A percentile compares a stretch with the other conserved stretches of the same genome.
These are phyloP conservation scores for Ophiorrhiza pumila DNA, from an alignment of 257 asterid genomes.

Conservation along the genomic window DNA sequence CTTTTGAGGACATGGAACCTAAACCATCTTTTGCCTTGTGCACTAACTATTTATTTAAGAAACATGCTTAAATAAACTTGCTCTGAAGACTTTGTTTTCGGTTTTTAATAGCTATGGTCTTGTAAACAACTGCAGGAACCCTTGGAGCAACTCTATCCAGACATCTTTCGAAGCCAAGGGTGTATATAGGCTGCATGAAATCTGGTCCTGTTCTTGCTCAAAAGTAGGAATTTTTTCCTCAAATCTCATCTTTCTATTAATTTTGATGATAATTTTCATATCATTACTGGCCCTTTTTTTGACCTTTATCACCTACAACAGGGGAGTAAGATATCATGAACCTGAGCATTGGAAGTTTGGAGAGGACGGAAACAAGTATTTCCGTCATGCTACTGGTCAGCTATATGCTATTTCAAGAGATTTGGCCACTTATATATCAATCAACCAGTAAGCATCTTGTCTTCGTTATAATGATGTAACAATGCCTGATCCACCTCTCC, in stretches of 20 bases:
- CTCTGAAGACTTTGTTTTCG: conserved; percentile 4
- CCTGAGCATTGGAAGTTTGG: conserved; percentile 98
- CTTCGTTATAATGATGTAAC: not conserved
- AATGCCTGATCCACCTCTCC: no score
- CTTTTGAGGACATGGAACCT: not conserved
- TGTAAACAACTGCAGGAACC: conserved; percentile 48
- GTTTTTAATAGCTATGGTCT: not conserved
- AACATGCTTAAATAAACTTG: not conserved
- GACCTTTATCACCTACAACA: conserved; percentile 21
- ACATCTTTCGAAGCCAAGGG: conserved; percentile 71
- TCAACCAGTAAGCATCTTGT: conserved; percentile 56
- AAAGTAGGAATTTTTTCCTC: conserved; percentile 47
- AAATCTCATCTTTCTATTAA: not conserved
- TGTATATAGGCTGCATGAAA: conserved; percentile 94
- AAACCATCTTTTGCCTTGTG: not conserved
- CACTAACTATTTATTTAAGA: not conserved
- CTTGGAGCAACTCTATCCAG: conserved; percentile 75
- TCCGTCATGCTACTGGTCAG: conserved; percentile 95
- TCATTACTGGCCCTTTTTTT: conserved; percentile 1
- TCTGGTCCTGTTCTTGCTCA: conserved; percentile 91
- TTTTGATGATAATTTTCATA: not conserved
- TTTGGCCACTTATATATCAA: conserved; percentile 73
- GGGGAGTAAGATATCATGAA: conserved; percentile 91
- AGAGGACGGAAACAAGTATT: conserved; percentile 85
- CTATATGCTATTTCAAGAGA: conserved; percentile 86